These are phyloP conservation scores for Microbotryum saponariae DNA, from an alignment of 1,284 basidiomycete species.

Conservation along the genomic window DNA sequence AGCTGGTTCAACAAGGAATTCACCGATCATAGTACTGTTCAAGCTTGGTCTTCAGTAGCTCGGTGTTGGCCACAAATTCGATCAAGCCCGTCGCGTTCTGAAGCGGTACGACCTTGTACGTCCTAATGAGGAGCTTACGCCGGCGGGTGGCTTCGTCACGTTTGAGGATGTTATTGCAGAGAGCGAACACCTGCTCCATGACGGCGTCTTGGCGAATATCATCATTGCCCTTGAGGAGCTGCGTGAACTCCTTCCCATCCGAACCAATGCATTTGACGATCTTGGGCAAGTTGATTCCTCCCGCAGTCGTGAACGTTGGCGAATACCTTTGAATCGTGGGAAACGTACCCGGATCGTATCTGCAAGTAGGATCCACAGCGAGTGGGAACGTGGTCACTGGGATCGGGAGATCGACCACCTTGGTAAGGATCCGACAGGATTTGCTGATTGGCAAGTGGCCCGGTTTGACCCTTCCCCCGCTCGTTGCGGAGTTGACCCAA, in stretches of 20 bases:
- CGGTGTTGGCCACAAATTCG: slow-evolving; percentile 82
- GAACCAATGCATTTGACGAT: slow-evolving; percentile 63
- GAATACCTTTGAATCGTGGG: slow-evolving; percentile 59
- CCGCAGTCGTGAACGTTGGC: slow-evolving; percentile 56
- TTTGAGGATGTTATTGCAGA: slow-evolving; percentile 72
- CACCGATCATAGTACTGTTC: slow-evolving; percentile 15
- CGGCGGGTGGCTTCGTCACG: slow-evolving; percentile 67
- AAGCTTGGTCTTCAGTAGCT: slow-evolving; percentile 48
- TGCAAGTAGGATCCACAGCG: slow-evolving; percentile 61
- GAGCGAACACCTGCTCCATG: slow-evolving; percentile 94
- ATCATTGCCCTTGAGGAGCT: slow-evolving; percentile 88
- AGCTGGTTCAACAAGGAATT: neutral
- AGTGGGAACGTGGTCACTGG: slow-evolving; percentile 71
- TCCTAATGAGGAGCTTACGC: slow-evolving; percentile 66
- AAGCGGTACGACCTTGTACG: slow-evolving; percentile 83
- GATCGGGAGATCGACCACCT: slow-evolving; percentile 54
- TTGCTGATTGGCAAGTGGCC: neutral
- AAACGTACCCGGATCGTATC: slow-evolving; percentile 56
- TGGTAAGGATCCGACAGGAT: slow-evolving; percentile 23
- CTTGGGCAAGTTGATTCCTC: slow-evolving; percentile 78
- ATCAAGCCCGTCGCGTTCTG: slow-evolving; percentile 73
- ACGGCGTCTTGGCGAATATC: slow-evolving; percentile 95
- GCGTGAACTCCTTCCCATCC: slow-evolving; percentile 63
- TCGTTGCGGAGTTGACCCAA: slow-evolving; percentile 2
- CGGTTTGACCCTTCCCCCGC: neutral